Base-by-base conservation (phyloP, 805 yeast species). In the Starmera caribaea region DNA sequence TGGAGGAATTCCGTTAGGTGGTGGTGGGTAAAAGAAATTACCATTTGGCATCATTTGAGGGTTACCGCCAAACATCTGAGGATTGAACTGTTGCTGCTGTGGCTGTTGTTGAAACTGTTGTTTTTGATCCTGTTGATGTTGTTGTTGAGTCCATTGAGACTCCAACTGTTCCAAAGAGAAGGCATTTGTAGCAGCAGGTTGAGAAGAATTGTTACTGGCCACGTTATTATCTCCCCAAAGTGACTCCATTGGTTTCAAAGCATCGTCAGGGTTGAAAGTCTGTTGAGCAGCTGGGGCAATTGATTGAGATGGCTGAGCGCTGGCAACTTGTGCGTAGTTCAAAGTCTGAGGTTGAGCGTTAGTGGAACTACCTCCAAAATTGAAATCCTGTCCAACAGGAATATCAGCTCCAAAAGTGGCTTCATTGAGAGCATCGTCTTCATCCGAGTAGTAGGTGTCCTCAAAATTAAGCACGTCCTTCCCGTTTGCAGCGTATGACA, bases 111-210 rank as follows among this genome's bases (percentile, higher is more conserved):
- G 61, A 38, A 16, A 54, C 51, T 37, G 54, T 37, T 44, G 51
- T 12, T 33, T 40, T 40, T 45, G 57, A 30, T 14, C 16, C 34
- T 33, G 44, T 43, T 43, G 51, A 11, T 29, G 36, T 38, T 46
- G 45, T 32, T 46, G 45, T 29, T 41, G 32, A 26, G 53, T 41
- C 38, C 45, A 35, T 39, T 78, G 86, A 8, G 95, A 86, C 62
- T 88, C 96, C 47, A 88, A 74, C 50, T 88, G 94, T 56, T 83
- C 90, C 57, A 86, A 66, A 10, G 95, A 81, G 49, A 83, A 61
- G 16, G 81, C 69, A 49, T 71, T 67, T 66, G 45, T 11, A 37
- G 47, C 14, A 43, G 45, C 47, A 49, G 44, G 53, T 29, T 40
- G 46, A 44, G 32, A 28, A 52, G 35, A 34, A 41, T 37, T 30